Conservation (phyloP, 441 rosid species). For the Macaranga tanarius region DNA sequence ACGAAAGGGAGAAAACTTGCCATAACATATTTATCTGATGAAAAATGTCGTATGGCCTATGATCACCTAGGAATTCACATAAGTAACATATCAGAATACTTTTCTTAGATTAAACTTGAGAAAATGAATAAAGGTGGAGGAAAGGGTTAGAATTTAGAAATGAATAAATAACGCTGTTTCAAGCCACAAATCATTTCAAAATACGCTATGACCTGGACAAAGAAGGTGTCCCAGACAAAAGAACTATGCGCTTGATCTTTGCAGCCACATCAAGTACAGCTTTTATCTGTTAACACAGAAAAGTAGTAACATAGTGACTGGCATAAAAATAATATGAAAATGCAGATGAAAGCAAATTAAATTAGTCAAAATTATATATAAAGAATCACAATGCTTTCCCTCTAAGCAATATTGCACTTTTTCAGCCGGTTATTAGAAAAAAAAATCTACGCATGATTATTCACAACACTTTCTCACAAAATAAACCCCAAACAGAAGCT, state of each 20-base stretch:
- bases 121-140: slow-evolving; percentile 3
- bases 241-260: slow-evolving; percentile 70
- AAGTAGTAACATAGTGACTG: background rate
- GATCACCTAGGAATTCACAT: slow-evolving; percentile 54
- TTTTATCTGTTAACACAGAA: slow-evolving; percentile 51
- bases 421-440: background rate
- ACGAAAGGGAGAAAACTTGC: slow-evolving; percentile 50
- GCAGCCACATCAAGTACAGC: slow-evolving; percentile 84
- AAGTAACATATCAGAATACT: slow-evolving; percentile 34
- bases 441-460: background rate
- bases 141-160: slow-evolving; percentile 5
- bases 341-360: background rate
- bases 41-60: slow-evolving; percentile 94
- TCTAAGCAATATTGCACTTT: background rate
- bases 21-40: slow-evolving; percentile 94
- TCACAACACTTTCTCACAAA: background rate
- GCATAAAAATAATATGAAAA: background rate
- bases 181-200: slow-evolving; percentile 9
- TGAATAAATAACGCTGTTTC: background rate
- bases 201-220: slow-evolving; percentile 78
- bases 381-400: background rate
- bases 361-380: background rate
- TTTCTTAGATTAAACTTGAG: slow-evolving; percentile 9
- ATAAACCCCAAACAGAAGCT: too few relatives aligned
- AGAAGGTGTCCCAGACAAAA: slow-evolving; percentile 96